Conservation (phyloP, 306 rosid species). For the Corylus americana region DNA sequence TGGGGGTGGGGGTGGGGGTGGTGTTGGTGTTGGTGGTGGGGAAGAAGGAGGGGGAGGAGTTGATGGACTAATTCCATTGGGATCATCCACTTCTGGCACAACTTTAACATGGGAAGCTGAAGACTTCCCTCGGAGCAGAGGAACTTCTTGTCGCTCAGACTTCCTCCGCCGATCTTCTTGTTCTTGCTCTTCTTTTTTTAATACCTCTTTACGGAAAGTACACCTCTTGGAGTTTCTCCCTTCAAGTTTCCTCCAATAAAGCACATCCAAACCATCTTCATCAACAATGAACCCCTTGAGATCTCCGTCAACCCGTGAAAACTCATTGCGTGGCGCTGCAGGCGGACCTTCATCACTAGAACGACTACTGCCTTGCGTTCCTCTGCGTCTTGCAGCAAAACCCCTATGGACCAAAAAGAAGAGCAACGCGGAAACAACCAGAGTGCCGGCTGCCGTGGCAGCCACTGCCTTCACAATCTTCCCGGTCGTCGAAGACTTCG, state of each 20-base stretch:
- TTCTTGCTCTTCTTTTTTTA: slow-evolving; percentile 3
- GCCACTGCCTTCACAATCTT: slow-evolving; percentile 59
- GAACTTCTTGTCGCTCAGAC: slow-evolving; percentile 49
- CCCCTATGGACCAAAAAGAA: slow-evolving; percentile 44
- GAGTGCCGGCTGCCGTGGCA: slow-evolving; percentile 60
- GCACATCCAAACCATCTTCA: slow-evolving; percentile 89
- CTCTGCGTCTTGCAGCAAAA: slow-evolving; percentile 35
- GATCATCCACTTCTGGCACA: slow-evolving; percentile 33
- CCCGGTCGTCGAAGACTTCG: slow-evolving; percentile 37
- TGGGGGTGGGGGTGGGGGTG: neutral
- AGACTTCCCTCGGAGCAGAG: slow-evolving; percentile 82
- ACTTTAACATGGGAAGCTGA: slow-evolving; percentile 59
- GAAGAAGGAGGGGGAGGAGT: slow-evolving; percentile 35
- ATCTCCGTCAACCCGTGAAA: slow-evolving; percentile 50
- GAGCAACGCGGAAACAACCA: slow-evolving; percentile 51
- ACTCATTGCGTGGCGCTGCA: slow-evolving; percentile 35
- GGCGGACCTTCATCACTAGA: slow-evolving; percentile 30
- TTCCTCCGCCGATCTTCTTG: slow-evolving; percentile 25
- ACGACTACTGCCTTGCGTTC: slow-evolving; percentile 16
- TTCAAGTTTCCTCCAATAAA: slow-evolving; percentile 82
- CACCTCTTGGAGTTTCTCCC: slow-evolving; percentile 35
- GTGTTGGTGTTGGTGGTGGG: slow-evolving; percentile 20
- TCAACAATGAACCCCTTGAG: slow-evolving; percentile 73
- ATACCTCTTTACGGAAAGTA: slow-evolving; percentile 32
- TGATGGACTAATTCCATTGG: slow-evolving; percentile 32